phyloP scores from a whole-genome alignment of 257 asterid genomes.

The Forsythia suspensa region DNA sequence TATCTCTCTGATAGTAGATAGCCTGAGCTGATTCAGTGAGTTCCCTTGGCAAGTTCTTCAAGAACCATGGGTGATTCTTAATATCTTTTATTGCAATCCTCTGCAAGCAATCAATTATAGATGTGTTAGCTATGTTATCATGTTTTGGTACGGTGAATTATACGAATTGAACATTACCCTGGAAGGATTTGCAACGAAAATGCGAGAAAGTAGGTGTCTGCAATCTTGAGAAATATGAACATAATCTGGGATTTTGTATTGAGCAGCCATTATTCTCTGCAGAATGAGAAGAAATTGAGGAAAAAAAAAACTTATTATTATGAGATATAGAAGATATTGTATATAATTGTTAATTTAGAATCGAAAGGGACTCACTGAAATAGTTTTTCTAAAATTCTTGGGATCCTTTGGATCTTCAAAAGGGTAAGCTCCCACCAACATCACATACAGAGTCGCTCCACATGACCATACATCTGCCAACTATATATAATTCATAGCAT shows the following conservation, averaged over 20 bases:
- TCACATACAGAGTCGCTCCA: slow-evolving; percentile 74
- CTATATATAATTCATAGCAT: slow-evolving; percentile 21
- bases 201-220: slow-evolving; percentile 53
- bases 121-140: background rate
- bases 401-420: slow-evolving; percentile 65
- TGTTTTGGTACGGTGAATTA: too few relatives aligned
- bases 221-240: slow-evolving; percentile 68
- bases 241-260: slow-evolving; percentile 63
- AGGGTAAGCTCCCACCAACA: slow-evolving; percentile 82
- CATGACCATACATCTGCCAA: slow-evolving; percentile 79
- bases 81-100: slow-evolving; percentile 59
- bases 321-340: too few relatives aligned
- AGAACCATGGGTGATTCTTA: slow-evolving; percentile 62
- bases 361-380: slow-evolving; percentile 32
- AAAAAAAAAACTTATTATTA: background rate
- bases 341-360: background rate
- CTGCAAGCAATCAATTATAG: slow-evolving; percentile 22
- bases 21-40: slow-evolving; percentile 61
- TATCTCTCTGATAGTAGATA: slow-evolving; percentile 47
- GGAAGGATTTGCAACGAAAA: slow-evolving; percentile 49
- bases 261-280: slow-evolving; percentile 55
- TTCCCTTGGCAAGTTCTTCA: slow-evolving; percentile 69
- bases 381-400: slow-evolving; percentile 69
- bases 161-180: slow-evolving; percentile 30
- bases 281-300: background rate